Evolutionary conservation across 2,329 filamentous ascomycete genomes (phyloP).

Genomic region (Zasmidium angulare): DNA sequence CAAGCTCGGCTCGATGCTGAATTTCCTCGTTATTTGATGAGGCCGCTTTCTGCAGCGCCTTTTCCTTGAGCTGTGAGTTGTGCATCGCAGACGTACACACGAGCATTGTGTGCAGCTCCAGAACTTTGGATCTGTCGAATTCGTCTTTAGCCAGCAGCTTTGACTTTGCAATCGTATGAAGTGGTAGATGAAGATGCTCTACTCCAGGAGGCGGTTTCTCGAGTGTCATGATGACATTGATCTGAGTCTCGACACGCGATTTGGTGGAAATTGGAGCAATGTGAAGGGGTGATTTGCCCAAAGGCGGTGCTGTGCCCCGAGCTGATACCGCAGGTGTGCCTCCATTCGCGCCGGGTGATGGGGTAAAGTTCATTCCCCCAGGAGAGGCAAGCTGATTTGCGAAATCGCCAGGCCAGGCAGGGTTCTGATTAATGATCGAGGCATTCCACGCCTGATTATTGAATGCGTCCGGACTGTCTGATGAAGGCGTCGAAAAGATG

Average conservation of each 20-base stretch:
- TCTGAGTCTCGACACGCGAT: slow-evolving; percentile 94
- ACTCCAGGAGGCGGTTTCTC: slow-evolving; percentile 72
- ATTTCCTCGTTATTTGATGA: slow-evolving; percentile 44
- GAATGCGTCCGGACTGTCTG: slow-evolving; percentile 36
- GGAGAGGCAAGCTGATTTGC: slow-evolving; percentile 34
- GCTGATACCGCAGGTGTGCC: slow-evolving; percentile 22
- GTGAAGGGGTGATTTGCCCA: slow-evolving; percentile 34
- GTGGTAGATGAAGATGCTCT: slow-evolving; percentile 79
- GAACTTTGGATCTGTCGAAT: slow-evolving; percentile 66
- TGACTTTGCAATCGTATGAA: slow-evolving; percentile 89
- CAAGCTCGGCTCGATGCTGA: slow-evolving; percentile 41
- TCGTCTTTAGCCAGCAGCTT: slow-evolving; percentile 80
- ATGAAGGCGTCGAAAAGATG: slow-evolving; percentile 39
- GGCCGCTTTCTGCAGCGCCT: slow-evolving; percentile 64
- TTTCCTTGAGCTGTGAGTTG: slow-evolving; percentile 63
- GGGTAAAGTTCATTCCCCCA: slow-evolving; percentile 34
- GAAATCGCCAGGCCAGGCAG: slow-evolving; percentile 35
- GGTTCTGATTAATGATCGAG: slow-evolving; percentile 29
- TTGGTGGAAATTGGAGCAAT: slow-evolving; percentile 54
- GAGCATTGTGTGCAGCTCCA: slow-evolving; percentile 76
- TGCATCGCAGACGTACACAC: slow-evolving; percentile 93
- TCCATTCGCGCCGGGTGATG: slow-evolving; percentile 35
- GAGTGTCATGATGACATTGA: slow-evolving; percentile 79
- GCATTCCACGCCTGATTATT: slow-evolving; percentile 29
- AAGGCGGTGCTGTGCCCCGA: slow-evolving; percentile 13